phyloP scores from a whole-genome alignment of 2,329 filamentous ascomycete genomes.

The Neofusicoccum cordaticola region DNA sequence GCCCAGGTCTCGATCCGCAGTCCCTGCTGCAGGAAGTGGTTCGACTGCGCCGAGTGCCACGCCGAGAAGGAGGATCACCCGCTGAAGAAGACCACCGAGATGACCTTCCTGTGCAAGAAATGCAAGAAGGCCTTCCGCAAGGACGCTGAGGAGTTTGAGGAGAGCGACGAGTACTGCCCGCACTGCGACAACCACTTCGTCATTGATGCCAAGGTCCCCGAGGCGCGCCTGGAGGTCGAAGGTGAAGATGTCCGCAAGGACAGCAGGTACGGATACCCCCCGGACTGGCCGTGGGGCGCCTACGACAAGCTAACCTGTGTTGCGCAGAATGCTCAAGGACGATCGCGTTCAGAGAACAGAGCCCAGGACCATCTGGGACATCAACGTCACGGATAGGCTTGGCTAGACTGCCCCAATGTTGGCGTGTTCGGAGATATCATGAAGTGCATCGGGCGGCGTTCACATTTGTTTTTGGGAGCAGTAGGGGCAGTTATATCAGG shows the following conservation, averaged over 20 bases:
- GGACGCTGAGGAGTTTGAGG: conserved; percentile 86
- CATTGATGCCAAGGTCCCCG: conserved; percentile 80
- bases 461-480: neutral
- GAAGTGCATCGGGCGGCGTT: conserved; percentile 15
- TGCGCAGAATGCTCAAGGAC: conserved; percentile 78
- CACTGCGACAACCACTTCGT: conserved; percentile 99
- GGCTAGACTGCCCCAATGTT: conserved; percentile 52
- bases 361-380: conserved; percentile 69
- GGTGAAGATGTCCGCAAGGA: conserved; percentile 86
- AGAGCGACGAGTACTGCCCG: conserved; percentile 97
- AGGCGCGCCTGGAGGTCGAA: conserved; percentile 80
- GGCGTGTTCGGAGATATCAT: neutral
- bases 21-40: conserved; percentile 97
- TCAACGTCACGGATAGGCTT: conserved; percentile 71
- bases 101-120: conserved; percentile 97
- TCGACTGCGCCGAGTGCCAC: conserved; percentile 97
- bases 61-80: conserved; percentile 73
- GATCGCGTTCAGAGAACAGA: conserved; percentile 66
- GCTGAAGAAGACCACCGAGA: conserved; percentile 75
- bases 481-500: neutral
- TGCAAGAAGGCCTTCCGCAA: conserved; percentile 98
- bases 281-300: conserved; percentile 17
- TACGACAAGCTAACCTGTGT: neutral
- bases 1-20: conserved; percentile 95
- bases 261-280: conserved; percentile 47